Conservation (phyloP, 257 asterid genomes). For the Rehmannia glutinosa region DNA sequence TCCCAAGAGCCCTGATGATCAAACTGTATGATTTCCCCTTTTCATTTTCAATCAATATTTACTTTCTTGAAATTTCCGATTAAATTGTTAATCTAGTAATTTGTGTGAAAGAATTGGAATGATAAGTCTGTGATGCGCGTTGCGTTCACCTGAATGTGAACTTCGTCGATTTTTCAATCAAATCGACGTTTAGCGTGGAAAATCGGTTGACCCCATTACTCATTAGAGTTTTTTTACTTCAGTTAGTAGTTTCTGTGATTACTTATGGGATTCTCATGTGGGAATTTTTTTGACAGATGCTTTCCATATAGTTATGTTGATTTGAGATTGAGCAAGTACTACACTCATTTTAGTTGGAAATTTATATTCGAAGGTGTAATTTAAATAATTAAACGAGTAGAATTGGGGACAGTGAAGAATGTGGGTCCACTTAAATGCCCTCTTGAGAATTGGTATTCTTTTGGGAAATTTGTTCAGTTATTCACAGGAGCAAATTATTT, state of each 20-base stretch:
- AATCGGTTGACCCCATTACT: not conserved
- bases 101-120: not conserved
- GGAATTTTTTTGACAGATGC: not conserved
- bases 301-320: not conserved
- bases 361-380: not conserved
- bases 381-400: not conserved
- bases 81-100: not conserved
- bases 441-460: not conserved
- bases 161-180: not conserved
- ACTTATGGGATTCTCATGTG: constrained; percentile 1
- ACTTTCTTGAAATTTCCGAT: not conserved
- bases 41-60: not conserved
- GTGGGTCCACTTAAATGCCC: constrained; percentile 2
- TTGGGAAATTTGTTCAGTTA: not conserved
- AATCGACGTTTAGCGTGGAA: not conserved
- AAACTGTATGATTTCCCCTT: constrained; percentile 25
- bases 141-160: constrained; percentile 15
- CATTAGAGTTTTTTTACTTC: not conserved
- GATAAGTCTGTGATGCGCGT: not conserved
- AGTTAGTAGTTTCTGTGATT: constrained; percentile 2
- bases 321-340: not conserved
- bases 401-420: constrained; percentile 16
- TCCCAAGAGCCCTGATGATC: constrained; percentile 43
- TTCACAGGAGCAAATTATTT: not conserved
- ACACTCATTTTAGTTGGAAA: not conserved